Evolutionary conservation across 495 filamentous ascomycete species (phyloP), one percentile per base, ranked within the genome.

Genomic region (Physcia stellaris): DNA sequence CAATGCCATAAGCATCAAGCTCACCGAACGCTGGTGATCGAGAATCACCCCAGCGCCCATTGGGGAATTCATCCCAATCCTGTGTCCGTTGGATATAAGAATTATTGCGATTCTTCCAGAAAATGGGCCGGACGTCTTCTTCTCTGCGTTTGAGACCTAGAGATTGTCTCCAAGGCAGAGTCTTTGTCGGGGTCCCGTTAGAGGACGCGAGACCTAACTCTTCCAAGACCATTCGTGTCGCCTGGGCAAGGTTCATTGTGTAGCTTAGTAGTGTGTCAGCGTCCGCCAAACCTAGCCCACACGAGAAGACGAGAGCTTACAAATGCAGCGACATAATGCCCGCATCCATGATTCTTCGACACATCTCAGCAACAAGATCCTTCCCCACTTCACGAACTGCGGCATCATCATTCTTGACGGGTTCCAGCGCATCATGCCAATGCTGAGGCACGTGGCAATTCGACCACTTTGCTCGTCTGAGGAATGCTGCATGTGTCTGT

Each of bases 21-120:
- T 95, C 86, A 51, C 92, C 92, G 47, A 95, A 99, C 16, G 92
- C 92, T 42, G 92, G 92, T 21, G 92, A 96, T 37, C 92, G 73
- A 24, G 87, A 85, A 59, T 99, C 92, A 57, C 92, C 93, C 92
- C 92, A 99, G 57, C 92, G 82, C 24, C 92, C 92, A 64, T 99
- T 99, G 31, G 92, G 92, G 51, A 94, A 99, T 54, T 99, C 92
- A 48, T 99, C 92, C 92, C 92, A 99, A 47, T 94, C 87, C 54
- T 95, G 86, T 4, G 92, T 99, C 36, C 92, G 83, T 24, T 79
- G 77, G 21, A 99, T 77, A 50, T 99, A 99, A 2, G 86, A 93
- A 39, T 86, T 82, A 53, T 95, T 88, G 18, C 92, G 79, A 62
- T 96, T 94, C 42, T 87, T 79, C 92, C 92, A 99, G 71, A 96